Evolutionary conservation across 2,329 filamentous ascomycete species (phyloP).

Genomic region (Acrodontium crateriforme): DNA sequence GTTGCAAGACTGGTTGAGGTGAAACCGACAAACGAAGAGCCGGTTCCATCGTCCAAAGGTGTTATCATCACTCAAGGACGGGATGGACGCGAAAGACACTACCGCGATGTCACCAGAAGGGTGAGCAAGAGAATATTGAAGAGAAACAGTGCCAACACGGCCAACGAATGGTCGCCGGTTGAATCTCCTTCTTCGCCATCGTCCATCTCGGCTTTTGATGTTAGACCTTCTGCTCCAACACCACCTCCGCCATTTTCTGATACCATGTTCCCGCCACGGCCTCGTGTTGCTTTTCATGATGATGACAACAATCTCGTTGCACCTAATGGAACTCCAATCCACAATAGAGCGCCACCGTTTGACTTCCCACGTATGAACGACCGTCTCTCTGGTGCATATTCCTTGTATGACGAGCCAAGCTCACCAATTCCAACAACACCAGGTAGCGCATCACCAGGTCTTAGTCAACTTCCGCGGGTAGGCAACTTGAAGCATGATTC

Average conservation of each 20-base stretch:
- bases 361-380: conserved; percentile 7
- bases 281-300: too few species aligned
- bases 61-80: conserved; percentile 11
- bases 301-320: conserved; percentile 3
- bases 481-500: conserved; percentile 7
- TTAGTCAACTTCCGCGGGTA: conserved; percentile 8
- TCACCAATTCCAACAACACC: conserved; percentile 3
- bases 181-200: conserved; percentile 10
- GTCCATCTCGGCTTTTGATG: conserved; percentile 2
- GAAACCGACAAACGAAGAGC: conserved; percentile 6
- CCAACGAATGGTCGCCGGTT: conserved; percentile 6
- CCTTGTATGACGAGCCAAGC: conserved; percentile 6
- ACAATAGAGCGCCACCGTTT: conserved; percentile 10
- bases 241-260: conserved; percentile 5
- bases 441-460: conserved; percentile 7
- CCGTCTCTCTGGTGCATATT: conserved; percentile 5
- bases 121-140: conserved; percentile 11
- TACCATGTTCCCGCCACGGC: conserved; percentile 4
- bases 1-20: conserved; percentile 10
- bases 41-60: conserved; percentile 1
- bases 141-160: conserved; percentile 5
- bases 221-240: conserved; percentile 9
- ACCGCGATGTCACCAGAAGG: conserved; percentile 10
- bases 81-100: conserved; percentile 11
- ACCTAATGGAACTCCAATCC: conserved; percentile 15